Percentiles rank a stretch among this genome's conserved stretches.
Evolutionary conservation across 2,329 filamentous ascomycete species (phyloP).

Genomic region (Stenocarpella maydis): DNA sequence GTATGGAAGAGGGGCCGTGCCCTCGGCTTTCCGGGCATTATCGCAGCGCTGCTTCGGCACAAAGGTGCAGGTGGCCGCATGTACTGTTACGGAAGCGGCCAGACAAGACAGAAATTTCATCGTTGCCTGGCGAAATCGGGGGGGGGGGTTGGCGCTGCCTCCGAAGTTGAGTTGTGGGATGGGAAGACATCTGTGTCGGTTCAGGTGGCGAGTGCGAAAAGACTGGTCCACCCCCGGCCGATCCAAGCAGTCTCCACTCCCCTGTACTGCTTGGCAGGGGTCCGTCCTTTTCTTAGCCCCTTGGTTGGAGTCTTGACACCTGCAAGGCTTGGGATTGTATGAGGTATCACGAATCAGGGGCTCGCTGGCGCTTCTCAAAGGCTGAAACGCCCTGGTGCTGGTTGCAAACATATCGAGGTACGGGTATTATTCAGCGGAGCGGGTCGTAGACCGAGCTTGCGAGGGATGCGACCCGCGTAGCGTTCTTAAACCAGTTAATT

Average conservation of each 20-base stretch:
- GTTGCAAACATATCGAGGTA: too few relatives aligned
- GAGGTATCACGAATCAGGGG: too few relatives aligned
- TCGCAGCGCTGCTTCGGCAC: conserved; percentile 7
- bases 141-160: neutral
- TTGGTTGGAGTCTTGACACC: too few relatives aligned
- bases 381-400: too few relatives aligned
- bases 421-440: too few relatives aligned
- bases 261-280: neutral
- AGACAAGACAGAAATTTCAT: neutral
- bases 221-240: neutral
- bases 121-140: conserved; percentile 5
- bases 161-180: neutral
- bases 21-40: neutral
- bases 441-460: too few relatives aligned
- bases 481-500: too few relatives aligned
- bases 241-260: neutral
- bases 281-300: conserved; percentile 10
- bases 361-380: too few relatives aligned
- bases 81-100: neutral
- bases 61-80: neutral
- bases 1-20: neutral
- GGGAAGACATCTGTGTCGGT: neutral
- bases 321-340: too few relatives aligned
- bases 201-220: neutral
- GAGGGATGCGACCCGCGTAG: too few relatives aligned